Conservation (phyloP, 1,139 yeast genomes). For the Magnusiomyces paraingens region DNA sequence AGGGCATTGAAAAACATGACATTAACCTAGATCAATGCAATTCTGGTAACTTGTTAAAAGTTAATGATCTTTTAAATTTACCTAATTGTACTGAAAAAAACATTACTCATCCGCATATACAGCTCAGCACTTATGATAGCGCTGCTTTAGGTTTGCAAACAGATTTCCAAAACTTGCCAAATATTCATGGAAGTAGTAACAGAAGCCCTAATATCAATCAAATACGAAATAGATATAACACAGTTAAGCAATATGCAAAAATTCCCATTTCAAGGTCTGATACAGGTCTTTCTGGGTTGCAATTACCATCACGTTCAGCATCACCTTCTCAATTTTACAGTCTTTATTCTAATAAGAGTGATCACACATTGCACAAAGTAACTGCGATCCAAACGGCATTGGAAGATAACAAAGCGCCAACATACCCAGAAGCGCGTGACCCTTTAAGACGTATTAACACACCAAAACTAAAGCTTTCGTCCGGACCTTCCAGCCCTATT, state of each 20-base stretch:
- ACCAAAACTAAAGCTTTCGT: constrained; percentile 5
- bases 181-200: background rate
- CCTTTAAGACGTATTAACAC: constrained; percentile 1
- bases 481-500: constrained; percentile 11
- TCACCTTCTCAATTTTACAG: background rate
- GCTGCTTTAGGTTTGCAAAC: too few relatives aligned
- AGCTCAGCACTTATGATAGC: too few relatives aligned
- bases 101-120: too few relatives aligned
- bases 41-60: too few relatives aligned
- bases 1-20: too few relatives aligned
- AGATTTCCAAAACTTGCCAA: too few relatives aligned
- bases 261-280: background rate
- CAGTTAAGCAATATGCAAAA: background rate
- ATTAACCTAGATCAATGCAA: too few relatives aligned
- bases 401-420: constrained; percentile 14
- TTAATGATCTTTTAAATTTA: too few relatives aligned
- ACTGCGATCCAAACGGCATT: constrained; percentile 13
- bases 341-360: constrained; percentile 7
- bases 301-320: background rate
- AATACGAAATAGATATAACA: background rate
- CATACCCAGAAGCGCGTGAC: constrained; percentile 13
- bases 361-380: constrained; percentile 11
- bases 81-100: too few relatives aligned
- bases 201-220: constrained; percentile 3
- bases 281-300: background rate